A percentile compares a stretch with the other conserved stretches of the same genome.
These are phyloP conservation scores for Bacterosira constricta DNA, from an alignment of 108 stramenopile species.

Conservation along the genomic window DNA sequence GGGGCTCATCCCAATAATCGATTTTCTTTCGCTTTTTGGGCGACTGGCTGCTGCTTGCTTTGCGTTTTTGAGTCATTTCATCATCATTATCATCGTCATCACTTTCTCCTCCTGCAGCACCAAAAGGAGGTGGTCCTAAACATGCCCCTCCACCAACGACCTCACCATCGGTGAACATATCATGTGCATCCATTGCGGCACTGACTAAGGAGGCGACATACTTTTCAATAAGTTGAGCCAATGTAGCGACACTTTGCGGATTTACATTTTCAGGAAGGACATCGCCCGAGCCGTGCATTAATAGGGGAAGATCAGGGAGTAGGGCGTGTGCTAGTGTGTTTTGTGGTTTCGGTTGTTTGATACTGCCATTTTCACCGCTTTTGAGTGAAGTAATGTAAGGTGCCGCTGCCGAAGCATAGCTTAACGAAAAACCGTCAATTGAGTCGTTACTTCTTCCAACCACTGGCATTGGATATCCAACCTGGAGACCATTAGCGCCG, in stretches of 20 bases:
- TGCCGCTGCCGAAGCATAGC: not conserved
- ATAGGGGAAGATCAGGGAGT: constrained; percentile 66
- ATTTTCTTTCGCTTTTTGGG: constrained; percentile 16
- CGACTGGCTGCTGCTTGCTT: constrained; percentile 4
- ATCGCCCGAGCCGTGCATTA: constrained; percentile 85
- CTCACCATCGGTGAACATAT: constrained; percentile 66
- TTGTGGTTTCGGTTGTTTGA: not conserved
- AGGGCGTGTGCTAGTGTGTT: constrained; percentile 51
- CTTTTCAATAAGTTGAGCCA: constrained; percentile 69
- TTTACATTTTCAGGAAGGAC: constrained; percentile 60
- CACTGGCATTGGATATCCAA: too few species aligned
- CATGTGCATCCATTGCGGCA: constrained; percentile 81
- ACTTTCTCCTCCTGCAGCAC: not conserved
- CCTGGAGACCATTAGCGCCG: too few species aligned
- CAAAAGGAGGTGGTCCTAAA: constrained; percentile 36
- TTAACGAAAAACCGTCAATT: too few species aligned
- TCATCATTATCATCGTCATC: constrained; percentile 1
- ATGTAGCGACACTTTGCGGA: constrained; percentile 57
- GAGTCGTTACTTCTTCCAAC: too few species aligned
- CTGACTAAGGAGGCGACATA: constrained; percentile 73
- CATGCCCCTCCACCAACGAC: constrained; percentile 41
- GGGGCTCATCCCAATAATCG: constrained; percentile 83
- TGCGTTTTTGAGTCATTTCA: constrained; percentile 4
- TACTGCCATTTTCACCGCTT: not conserved
- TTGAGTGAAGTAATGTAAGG: not conserved